Evolutionary conservation across 768 basidiomycete genomes (phyloP), one percentile per base, ranked within the genome.

Genomic region (Phlebiopsis flavidoalba): DNA sequence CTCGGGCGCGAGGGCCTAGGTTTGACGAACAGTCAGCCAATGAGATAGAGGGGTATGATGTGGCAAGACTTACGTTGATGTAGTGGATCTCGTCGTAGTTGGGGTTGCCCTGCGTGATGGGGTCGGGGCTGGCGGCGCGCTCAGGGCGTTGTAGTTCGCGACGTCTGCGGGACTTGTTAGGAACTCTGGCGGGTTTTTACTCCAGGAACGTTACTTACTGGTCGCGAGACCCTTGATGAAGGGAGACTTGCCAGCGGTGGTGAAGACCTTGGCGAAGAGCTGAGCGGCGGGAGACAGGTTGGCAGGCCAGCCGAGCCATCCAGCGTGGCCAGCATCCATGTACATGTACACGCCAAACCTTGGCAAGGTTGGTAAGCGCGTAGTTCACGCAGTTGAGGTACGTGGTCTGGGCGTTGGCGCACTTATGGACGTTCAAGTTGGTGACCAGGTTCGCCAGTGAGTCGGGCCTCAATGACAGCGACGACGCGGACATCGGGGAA

Each of bases 231-330:
- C 85, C 62, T 83, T 80, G 67, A 86, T 78, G 65, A 79, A 80
- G n/a, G 74, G 61, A n/a, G 84, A 83, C 17, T 78, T 79, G 21
- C 82, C 80, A 58, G 83, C 83, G 63, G 64, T 70, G 64, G 74
- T 74, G 74, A 76, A 85, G 46, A 86, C 72, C 59, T 76, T 68
- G 31, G 73, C 66, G 71, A 84, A 86, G 61, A 86, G 74, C 63
- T 78, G 73, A 35, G 83, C 85, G 53, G 85, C 84, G 57, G 85
- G 84, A 24, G 67, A 57, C 70, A 86, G 71, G 75, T 86, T 86
- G 47, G 85, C 83, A 62, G 83, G 75, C 86, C 85, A 87, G 47
- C 86, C 86, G 61, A 86, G 78, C 85, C 85, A 86, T 57, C 85
- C 65, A 60, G 82, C 83, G 64, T 84, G 82, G 36, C 83, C 83